phyloP scores from a whole-genome alignment of 78 protist species.

The Dictyostelium brefeldianum region DNA sequence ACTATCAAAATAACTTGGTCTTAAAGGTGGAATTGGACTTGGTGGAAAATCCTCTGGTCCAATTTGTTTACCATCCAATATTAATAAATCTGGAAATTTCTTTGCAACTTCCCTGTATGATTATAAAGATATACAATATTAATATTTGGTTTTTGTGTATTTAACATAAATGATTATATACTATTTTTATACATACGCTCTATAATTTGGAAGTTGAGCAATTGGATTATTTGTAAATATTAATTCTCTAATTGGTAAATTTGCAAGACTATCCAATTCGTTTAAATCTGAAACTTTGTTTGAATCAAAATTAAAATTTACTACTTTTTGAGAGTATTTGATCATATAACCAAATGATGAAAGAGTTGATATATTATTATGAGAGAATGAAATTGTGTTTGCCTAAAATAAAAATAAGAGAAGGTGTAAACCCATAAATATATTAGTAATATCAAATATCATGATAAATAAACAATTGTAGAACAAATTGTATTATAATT shows the following conservation, averaged over 20 bases:
- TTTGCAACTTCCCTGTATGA: conserved; percentile 48
- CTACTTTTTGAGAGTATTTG: conserved; percentile 16
- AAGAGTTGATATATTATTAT: conserved; percentile 43
- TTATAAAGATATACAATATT: too few species aligned
- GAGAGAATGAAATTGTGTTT: conserved; percentile 52
- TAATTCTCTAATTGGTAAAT: conserved; percentile 53
- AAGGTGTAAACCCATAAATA: too few species aligned
- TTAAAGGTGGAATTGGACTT: conserved; percentile 62
- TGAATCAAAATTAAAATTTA: conserved; percentile 56
- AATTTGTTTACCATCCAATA: conserved; percentile 37
- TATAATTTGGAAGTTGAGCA: conserved; percentile 24
- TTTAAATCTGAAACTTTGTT: conserved; percentile 20
- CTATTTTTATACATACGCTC: conserved; percentile 27
- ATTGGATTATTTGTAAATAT: conserved; percentile 60
- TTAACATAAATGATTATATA: too few species aligned
- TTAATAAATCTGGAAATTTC: conserved; percentile 35
- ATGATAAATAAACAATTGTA: too few species aligned
- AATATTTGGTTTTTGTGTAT: too few species aligned
- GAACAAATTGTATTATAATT: too few species aligned
- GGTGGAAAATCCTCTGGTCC: conserved; percentile 68
- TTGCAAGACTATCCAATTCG: conserved; percentile 32
- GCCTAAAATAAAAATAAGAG: conserved; percentile 34
- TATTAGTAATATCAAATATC: neutral
- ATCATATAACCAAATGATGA: conserved; percentile 29
- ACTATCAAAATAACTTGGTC: conserved; percentile 5